Evolutionary conservation across 192 early-diverging fungal species (phyloP).

Genomic region (Coemansia sp.): DNA sequence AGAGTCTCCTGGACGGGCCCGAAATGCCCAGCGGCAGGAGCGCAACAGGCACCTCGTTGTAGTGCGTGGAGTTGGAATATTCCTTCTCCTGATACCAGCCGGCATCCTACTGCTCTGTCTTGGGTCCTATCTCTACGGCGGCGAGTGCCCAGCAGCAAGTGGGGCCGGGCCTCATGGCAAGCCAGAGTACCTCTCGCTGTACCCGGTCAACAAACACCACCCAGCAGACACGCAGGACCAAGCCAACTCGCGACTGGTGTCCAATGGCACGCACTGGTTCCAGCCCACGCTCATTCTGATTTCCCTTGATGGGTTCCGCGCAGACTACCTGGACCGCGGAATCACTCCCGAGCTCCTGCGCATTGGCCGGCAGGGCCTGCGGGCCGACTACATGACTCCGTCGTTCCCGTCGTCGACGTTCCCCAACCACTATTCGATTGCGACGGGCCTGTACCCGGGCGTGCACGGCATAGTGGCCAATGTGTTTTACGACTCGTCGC

Average conservation of each 20-base stretch:
- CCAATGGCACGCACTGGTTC: constrained; percentile 69
- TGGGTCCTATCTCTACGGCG: constrained; percentile 20
- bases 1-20: not conserved
- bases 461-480: constrained; percentile 89
- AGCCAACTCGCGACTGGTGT: constrained; percentile 9
- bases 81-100: constrained; percentile 25
- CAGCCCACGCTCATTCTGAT: constrained; percentile 72
- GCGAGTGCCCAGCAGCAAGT: constrained; percentile 4
- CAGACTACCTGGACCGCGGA: constrained; percentile 75
- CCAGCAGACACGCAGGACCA: not conserved
- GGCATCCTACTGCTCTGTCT: constrained; percentile 18
- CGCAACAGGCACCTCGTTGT: constrained; percentile 3
- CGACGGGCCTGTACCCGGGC: constrained; percentile 90
- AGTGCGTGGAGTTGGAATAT: constrained; percentile 13
- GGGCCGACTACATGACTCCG: constrained; percentile 51
- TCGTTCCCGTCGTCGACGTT: constrained; percentile 71
- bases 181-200: constrained; percentile 24
- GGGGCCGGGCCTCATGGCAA: not conserved
- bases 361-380: constrained; percentile 35
- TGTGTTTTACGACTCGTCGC: constrained; percentile 70
- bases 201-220: constrained; percentile 18
- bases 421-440: constrained; percentile 90
- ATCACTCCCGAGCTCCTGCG: constrained; percentile 61
- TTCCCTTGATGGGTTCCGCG: constrained; percentile 83
- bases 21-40: not conserved